A percentile compares a stretch with the other conserved stretches of the same genome.
Conservation (phyloP, 192 early-diverging fungal genomes). For the Coemansia sp. region DNA sequence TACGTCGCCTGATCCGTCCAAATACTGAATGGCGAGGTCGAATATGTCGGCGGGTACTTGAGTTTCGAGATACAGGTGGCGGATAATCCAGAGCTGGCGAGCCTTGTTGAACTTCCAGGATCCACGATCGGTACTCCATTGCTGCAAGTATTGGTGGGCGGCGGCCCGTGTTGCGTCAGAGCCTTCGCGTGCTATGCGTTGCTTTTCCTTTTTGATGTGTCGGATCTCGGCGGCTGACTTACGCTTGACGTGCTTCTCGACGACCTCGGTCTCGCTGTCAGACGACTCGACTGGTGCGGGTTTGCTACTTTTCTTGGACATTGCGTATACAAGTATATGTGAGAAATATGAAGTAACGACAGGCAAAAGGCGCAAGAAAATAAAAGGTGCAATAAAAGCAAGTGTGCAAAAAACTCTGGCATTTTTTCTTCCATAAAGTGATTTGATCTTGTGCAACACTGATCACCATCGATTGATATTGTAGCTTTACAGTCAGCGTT, state of each 20-base stretch:
- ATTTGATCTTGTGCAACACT: not conserved
- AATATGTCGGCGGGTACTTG: constrained; percentile 30
- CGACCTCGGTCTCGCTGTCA: not conserved
- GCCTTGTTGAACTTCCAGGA: constrained; percentile 54
- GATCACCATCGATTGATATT: not conserved
- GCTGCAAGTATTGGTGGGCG: constrained; percentile 33
- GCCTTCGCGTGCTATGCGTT: constrained; percentile 28
- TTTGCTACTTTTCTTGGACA: constrained; percentile 6
- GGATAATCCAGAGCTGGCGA: constrained; percentile 47
- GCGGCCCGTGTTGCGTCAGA: constrained; percentile 25
- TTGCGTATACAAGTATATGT: not conserved
- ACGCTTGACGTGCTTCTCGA: constrained; percentile 30
- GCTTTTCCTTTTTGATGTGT: constrained; percentile 26
- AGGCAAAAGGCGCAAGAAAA: not conserved
- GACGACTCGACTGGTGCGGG: constrained; percentile 9
- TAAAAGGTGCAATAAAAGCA: not conserved
- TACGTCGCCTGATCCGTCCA: constrained; percentile 1
- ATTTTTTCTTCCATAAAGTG: not conserved
- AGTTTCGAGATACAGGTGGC: constrained; percentile 39
- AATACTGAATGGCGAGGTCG: constrained; percentile 32
- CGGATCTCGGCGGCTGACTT: constrained; percentile 46
- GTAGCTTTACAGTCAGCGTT: not conserved
- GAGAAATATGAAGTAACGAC: not conserved
- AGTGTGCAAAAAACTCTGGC: not conserved
- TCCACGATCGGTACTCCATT: constrained; percentile 16